Conservation (phyloP, 164 flowering plant genomes). For the Vitis rupestris region DNA sequence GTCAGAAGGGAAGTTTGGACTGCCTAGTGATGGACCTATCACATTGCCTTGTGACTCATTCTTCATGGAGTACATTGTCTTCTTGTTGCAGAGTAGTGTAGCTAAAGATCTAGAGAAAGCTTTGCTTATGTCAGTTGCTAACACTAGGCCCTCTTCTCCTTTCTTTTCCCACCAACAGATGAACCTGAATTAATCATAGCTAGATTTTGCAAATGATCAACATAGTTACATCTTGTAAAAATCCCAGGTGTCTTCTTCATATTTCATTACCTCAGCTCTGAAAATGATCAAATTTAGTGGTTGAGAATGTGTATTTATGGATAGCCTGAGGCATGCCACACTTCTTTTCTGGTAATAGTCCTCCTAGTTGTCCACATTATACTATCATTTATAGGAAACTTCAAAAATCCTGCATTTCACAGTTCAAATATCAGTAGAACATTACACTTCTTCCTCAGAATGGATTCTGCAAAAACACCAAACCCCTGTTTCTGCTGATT, state of each 20-base stretch:
- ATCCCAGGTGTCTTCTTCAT: not conserved
- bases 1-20: conserved; percentile 9
- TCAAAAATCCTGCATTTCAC: too few relatives aligned
- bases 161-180: not conserved
- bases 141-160: not conserved
- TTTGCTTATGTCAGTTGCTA: not conserved
- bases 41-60: conserved; percentile 8
- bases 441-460: too few relatives aligned
- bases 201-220: conserved; percentile 5
- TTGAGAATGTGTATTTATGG: too few relatives aligned
- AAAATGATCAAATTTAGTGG: too few relatives aligned
- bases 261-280: not conserved
- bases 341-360: too few relatives aligned
- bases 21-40: conserved; percentile 1
- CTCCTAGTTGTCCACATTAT: too few relatives aligned
- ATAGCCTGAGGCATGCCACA: too few relatives aligned
- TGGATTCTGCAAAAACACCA: too few relatives aligned
- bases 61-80: not conserved
- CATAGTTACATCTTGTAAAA: not conserved
- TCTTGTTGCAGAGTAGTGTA: not conserved
- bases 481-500: too few relatives aligned
- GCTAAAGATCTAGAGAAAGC: not conserved
- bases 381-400: too few relatives aligned
- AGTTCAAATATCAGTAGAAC: too few relatives aligned
- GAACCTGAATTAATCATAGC: not conserved